Conservation (phyloP, 495 filamentous ascomycete genomes). For the Aspergillus haitiensis region DNA sequence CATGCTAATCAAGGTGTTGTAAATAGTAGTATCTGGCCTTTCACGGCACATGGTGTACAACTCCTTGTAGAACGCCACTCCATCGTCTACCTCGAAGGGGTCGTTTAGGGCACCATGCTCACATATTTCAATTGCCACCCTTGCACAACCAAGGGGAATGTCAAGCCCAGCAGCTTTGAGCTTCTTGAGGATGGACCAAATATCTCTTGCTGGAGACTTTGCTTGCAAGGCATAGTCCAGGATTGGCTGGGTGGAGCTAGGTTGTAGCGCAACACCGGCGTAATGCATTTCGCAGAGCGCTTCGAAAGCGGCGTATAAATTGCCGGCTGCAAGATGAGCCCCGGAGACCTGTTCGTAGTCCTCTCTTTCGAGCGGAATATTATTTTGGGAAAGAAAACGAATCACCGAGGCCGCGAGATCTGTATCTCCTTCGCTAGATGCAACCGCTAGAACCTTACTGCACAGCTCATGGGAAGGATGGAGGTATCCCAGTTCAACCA, state of each 20-base stretch:
- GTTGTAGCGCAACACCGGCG: constrained; percentile 52
- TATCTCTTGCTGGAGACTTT: constrained; percentile 35
- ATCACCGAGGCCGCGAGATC: constrained; percentile 50
- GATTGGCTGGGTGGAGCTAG: constrained; percentile 60
- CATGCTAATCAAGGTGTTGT: constrained; percentile 65
- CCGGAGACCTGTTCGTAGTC: constrained; percentile 79
- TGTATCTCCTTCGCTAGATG: constrained; percentile 64
- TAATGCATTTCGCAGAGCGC: constrained; percentile 68
- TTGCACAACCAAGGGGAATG: constrained; percentile 38
- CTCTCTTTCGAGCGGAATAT: constrained; percentile 51
- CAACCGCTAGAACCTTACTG: constrained; percentile 65
- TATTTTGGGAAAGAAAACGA: constrained; percentile 45
- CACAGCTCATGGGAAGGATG: constrained; percentile 66
- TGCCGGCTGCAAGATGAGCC: constrained; percentile 57
- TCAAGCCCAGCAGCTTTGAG: constrained; percentile 38
- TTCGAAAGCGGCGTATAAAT: constrained; percentile 56
- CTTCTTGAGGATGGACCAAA: constrained; percentile 55
- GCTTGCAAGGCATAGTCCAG: constrained; percentile 40
- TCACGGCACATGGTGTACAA: constrained; percentile 60
- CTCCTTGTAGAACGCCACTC: constrained; percentile 69
- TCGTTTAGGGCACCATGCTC: constrained; percentile 30
- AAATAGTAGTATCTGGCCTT: constrained; percentile 61
- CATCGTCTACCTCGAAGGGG: constrained; percentile 42
- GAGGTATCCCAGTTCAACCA: constrained; percentile 57
- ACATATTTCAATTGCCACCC: constrained; percentile 36